These are phyloP conservation scores for Colletotrichum orchidophilum DNA, from an alignment of 2,329 filamentous ascomycete genomes.

Conservation along the genomic window DNA sequence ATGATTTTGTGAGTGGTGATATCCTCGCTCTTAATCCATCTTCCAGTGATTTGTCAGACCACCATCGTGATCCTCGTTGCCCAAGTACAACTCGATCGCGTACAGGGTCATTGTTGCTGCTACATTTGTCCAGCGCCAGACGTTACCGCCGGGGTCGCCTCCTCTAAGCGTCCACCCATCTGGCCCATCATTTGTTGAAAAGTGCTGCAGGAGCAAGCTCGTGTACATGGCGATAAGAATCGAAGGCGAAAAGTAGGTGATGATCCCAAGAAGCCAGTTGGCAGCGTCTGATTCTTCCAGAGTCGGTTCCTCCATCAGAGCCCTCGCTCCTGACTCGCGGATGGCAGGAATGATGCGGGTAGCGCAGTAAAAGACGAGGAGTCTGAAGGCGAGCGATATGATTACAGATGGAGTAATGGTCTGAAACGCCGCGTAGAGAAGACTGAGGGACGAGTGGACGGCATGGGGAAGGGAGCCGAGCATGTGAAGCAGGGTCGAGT, in stretches of 20 bases:
- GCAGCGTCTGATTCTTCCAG: slow-evolving; percentile 88
- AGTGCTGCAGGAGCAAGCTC: slow-evolving; percentile 93
- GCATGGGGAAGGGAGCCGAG: slow-evolving; percentile 85
- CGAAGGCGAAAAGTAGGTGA: slow-evolving; percentile 94
- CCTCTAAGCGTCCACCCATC: slow-evolving; percentile 87
- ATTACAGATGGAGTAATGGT: slow-evolving; percentile 96
- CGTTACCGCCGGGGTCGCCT: slow-evolving; percentile 82
- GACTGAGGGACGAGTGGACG: slow-evolving; percentile 83
- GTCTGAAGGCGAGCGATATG: slow-evolving; percentile 91
- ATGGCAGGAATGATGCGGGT: slow-evolving; percentile 96
- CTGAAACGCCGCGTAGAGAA: slow-evolving; percentile 90
- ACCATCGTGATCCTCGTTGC: slow-evolving; percentile 81
- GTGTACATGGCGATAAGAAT: slow-evolving; percentile 97
- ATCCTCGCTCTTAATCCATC: slow-evolving; percentile 71
- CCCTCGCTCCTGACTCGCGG: slow-evolving; percentile 83
- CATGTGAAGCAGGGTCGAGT: slow-evolving; percentile 88
- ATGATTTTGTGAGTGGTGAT: not conserved
- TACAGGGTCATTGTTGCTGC: slow-evolving; percentile 90
- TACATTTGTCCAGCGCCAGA: slow-evolving; percentile 94
- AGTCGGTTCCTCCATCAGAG: slow-evolving; percentile 83
- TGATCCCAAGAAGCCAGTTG: slow-evolving; percentile 79
- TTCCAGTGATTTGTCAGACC: slow-evolving; percentile 88
- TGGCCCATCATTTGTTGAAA: slow-evolving; percentile 77
- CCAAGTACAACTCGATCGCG: slow-evolving; percentile 87
- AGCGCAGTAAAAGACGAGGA: slow-evolving; percentile 94